These are phyloP conservation scores for Candida nitratophila DNA, from an alignment of 805 yeast species.

Conservation along the genomic window DNA sequence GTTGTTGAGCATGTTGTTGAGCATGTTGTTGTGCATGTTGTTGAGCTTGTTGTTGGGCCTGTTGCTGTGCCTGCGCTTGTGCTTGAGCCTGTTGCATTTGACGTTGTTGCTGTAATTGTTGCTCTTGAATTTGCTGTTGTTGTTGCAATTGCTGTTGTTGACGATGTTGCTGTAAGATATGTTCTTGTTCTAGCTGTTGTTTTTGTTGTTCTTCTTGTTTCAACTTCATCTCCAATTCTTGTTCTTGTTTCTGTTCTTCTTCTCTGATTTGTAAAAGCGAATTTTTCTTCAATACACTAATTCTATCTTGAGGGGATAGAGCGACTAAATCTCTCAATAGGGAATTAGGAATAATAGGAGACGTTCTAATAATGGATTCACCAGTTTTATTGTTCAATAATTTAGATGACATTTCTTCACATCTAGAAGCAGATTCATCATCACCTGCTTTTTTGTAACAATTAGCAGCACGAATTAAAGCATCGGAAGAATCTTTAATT, in stretches of 20 bases:
- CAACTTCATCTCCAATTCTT: not conserved
- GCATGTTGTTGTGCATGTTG: not conserved
- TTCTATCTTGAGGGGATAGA: constrained; percentile 33
- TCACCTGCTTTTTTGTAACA: constrained; percentile 45
- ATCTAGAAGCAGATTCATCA: constrained; percentile 29
- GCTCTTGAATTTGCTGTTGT: not conserved
- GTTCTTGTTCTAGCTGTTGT: too few relatives aligned
- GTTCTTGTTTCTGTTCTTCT: not conserved
- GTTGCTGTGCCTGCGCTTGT: not conserved
- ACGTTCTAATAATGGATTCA: constrained; percentile 14
- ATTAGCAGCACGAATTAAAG: constrained; percentile 43
- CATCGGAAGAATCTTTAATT: constrained; percentile 52
- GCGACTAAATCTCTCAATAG: constrained; percentile 37
- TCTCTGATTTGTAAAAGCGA: not conserved
- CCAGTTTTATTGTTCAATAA: constrained; percentile 36
- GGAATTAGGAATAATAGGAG: constrained; percentile 40
- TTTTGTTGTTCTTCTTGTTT: too few relatives aligned
- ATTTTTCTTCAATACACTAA: constrained; percentile 5
- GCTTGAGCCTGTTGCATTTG: not conserved
- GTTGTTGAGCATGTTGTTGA: not conserved
- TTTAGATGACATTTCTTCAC: constrained; percentile 37
- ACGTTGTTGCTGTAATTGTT: not conserved
- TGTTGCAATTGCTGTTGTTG: not conserved
- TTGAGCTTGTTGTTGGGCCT: too few relatives aligned
- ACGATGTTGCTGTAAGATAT: not conserved